Evolutionary conservation across 257 asterid species (phyloP).

Genomic region (Solanum bulbocastanum): DNA sequence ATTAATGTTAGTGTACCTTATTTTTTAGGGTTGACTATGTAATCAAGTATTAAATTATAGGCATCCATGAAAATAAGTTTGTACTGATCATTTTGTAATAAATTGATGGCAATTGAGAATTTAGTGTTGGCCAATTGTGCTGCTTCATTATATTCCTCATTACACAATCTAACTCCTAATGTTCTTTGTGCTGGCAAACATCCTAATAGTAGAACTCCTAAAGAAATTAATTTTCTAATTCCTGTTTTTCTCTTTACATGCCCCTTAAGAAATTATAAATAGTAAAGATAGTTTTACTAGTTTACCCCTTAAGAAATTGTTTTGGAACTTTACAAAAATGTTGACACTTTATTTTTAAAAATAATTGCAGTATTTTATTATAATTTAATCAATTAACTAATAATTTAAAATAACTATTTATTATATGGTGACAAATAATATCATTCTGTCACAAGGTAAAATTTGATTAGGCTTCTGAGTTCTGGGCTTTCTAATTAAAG

Average conservation of each 20-base stretch:
- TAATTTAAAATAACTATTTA: too few relatives aligned
- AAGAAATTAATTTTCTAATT: too few relatives aligned
- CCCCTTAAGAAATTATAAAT: too few relatives aligned
- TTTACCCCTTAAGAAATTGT: too few relatives aligned
- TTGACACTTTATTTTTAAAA: too few relatives aligned
- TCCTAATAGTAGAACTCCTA: slow-evolving; percentile 15
- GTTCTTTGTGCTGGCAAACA: slow-evolving; percentile 41
- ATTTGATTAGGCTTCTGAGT: neutral
- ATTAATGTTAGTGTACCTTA: slow-evolving; percentile 12
- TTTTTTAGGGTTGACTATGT: slow-evolving; percentile 16
- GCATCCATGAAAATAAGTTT: slow-evolving; percentile 11
- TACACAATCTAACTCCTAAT: slow-evolving; percentile 10
- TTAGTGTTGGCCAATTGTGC: slow-evolving; percentile 25
- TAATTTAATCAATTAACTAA: too few relatives aligned
- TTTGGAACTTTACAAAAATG: too few relatives aligned
- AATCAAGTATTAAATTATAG: slow-evolving; percentile 15
- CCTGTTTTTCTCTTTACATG: too few relatives aligned
- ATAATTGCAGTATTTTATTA: too few relatives aligned
- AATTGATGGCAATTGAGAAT: slow-evolving; percentile 7
- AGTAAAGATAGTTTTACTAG: too few relatives aligned
- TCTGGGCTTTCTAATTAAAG: neutral
- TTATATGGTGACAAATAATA: too few relatives aligned
- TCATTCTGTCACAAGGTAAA: too few relatives aligned
- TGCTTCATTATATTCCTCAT: slow-evolving; percentile 20
- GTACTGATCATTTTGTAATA: neutral